phyloP scores from a whole-genome alignment of 2,329 filamentous ascomycete species.

The Curvularia hawaiiensis region DNA sequence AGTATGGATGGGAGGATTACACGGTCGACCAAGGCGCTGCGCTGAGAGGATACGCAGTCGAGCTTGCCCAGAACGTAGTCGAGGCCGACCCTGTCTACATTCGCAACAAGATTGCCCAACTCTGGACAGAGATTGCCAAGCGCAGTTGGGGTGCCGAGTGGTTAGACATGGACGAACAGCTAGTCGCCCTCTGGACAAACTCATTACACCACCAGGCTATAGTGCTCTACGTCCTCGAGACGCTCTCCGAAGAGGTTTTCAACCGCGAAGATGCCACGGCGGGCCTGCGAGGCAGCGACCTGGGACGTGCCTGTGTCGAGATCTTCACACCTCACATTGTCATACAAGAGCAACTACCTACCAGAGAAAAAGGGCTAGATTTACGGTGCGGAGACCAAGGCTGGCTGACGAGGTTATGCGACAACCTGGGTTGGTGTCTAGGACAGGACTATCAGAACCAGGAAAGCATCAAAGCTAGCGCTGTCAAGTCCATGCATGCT shows the following conservation, averaged over 20 bases:
- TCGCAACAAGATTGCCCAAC: constrained; percentile 89
- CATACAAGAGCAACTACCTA: constrained; percentile 75
- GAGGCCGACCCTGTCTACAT: constrained; percentile 79
- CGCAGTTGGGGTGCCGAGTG: constrained; percentile 90
- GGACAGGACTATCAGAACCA: constrained; percentile 67
- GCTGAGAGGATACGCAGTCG: constrained; percentile 77
- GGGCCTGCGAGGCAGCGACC: constrained; percentile 77
- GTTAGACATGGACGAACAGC: constrained; percentile 88
- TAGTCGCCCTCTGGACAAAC: constrained; percentile 78
- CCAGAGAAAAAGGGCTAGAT: constrained; percentile 69
- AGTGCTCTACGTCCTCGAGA: constrained; percentile 87
- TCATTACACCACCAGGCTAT: constrained; percentile 76
- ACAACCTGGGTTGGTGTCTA: constrained; percentile 75
- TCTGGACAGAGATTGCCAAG: constrained; percentile 96
- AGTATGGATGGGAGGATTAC: constrained; percentile 81
- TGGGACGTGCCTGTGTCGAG: constrained; percentile 90
- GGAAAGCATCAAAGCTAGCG: constrained; percentile 70
- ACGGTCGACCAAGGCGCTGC: constrained; percentile 68
- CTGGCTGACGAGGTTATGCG: constrained; percentile 80
- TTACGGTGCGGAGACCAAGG: constrained; percentile 82
- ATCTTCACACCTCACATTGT: constrained; percentile 84
- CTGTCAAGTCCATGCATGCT: constrained; percentile 76
- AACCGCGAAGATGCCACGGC: constrained; percentile 87
- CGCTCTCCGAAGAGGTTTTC: constrained; percentile 92
- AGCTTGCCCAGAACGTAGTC: constrained; percentile 74